phyloP scores from a whole-genome alignment of 129 eudicot species.

The Dittrichia graveolens region DNA sequence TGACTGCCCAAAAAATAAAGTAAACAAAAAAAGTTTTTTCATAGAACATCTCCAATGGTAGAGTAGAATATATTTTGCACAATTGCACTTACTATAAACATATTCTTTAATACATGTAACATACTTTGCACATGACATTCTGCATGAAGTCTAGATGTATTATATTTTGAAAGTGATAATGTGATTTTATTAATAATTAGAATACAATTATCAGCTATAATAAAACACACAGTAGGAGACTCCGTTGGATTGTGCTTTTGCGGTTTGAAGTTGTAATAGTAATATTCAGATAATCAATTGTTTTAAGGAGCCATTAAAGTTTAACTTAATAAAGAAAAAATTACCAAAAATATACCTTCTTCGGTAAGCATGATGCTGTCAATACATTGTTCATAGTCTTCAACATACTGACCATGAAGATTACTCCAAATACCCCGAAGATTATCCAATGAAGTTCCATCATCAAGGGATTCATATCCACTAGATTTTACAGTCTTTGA shows the following conservation, averaged over 20 bases:
- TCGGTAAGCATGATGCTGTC: slow-evolving; percentile 42
- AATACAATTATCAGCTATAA: not conserved
- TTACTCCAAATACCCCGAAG: slow-evolving; percentile 41
- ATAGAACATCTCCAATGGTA: no score
- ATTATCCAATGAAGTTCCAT: slow-evolving; percentile 31
- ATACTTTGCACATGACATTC: not conserved
- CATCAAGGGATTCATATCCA: slow-evolving; percentile 29
- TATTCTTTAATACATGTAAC: not conserved
- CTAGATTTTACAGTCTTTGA: slow-evolving; percentile 33
- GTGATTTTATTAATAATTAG: not conserved
- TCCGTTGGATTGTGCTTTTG: not conserved
- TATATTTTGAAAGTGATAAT: no score
- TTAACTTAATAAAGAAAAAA: no score
- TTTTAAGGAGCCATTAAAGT: no score
- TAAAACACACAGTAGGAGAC: not conserved
- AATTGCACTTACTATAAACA: no score
- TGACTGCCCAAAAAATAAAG: slow-evolving; percentile 27
- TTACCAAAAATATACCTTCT: slow-evolving; percentile 17
- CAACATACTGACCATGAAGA: slow-evolving; percentile 47
- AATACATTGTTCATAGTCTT: slow-evolving; percentile 57
- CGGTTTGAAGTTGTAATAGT: no score
- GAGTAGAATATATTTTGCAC: no score
- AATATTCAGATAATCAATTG: no score
- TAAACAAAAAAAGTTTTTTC: no score
- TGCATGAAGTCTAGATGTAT: not conserved